A percentile compares a stretch with the other conserved stretches of the same genome.
phyloP scores from a whole-genome alignment of 495 filamentous ascomycete species.

The Podospora pseudoanserina region DNA sequence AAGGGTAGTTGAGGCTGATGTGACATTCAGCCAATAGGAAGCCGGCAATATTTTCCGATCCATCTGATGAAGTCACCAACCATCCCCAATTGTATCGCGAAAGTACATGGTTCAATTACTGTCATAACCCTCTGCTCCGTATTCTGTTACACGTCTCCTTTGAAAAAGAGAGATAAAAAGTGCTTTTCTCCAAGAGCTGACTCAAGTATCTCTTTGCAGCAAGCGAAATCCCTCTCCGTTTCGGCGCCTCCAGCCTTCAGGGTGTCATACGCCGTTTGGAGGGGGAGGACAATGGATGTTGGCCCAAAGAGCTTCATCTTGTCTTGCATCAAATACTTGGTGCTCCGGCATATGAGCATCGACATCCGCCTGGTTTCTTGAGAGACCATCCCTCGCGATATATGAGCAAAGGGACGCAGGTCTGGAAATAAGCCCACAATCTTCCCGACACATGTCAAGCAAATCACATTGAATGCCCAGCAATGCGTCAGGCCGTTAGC shows the following conservation, averaged over 20 bases:
- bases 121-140: neutral
- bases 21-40: neutral
- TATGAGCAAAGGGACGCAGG: neutral
- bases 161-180: constrained; percentile 19
- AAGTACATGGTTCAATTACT: no score
- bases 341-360: constrained; percentile 34
- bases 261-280: constrained; percentile 21
- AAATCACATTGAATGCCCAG: constrained; percentile 39
- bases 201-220: constrained; percentile 18
- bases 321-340: constrained; percentile 40
- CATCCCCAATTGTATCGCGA: no score
- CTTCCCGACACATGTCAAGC: constrained; percentile 27
- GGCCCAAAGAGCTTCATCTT: constrained; percentile 43
- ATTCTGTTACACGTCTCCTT: neutral
- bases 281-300: constrained; percentile 34
- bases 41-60: neutral
- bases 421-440: constrained; percentile 16
- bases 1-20: neutral
- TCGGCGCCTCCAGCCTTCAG: constrained; percentile 12
- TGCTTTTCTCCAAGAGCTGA: constrained; percentile 7
- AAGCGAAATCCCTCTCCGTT: constrained; percentile 16
- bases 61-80: neutral
- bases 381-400: neutral
- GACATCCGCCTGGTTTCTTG: constrained; percentile 19
- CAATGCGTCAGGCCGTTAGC: constrained; percentile 37